Conservation (phyloP, 2,329 filamentous ascomycete species). For the Lachnellula subtilissima region DNA sequence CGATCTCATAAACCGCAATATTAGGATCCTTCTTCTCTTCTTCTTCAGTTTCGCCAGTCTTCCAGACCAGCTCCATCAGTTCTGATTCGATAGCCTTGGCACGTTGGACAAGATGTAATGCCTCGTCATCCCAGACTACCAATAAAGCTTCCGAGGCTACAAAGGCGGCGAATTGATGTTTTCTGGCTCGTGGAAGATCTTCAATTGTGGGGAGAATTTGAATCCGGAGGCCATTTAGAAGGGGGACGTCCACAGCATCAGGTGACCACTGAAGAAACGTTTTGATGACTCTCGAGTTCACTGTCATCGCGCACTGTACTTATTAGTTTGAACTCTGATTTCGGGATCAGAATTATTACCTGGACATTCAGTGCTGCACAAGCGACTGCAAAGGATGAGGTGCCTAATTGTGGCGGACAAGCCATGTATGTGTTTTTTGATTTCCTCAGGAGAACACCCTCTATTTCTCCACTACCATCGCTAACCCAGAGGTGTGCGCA, state of each 20-base stretch:
- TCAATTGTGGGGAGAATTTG: conserved; percentile 70
- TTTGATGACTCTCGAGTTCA: conserved; percentile 75
- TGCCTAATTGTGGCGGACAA: conserved; percentile 60
- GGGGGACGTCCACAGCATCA: conserved; percentile 67
- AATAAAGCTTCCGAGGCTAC: conserved; percentile 66
- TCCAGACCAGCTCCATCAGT: conserved; percentile 74
- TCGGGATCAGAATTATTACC: conserved; percentile 38
- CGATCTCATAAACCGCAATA: conserved; percentile 52
- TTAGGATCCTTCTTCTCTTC: conserved; percentile 48
- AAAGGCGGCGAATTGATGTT: conserved; percentile 78
- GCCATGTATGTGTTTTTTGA: conserved; percentile 65
- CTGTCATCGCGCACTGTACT: conserved; percentile 67
- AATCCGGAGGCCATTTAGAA: conserved; percentile 71
- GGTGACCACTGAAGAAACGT: conserved; percentile 70
- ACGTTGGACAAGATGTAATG: conserved; percentile 62
- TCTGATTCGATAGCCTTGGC: conserved; percentile 71
- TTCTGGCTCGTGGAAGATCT: conserved; percentile 65
- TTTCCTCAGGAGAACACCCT: conserved; percentile 70
- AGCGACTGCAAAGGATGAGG: conserved; percentile 59
- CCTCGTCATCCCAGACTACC: conserved; percentile 79
- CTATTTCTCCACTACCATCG: conserved; percentile 61
- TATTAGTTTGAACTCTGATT: conserved; percentile 13
- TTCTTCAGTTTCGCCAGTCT: conserved; percentile 49
- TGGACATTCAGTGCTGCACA: conserved; percentile 68
- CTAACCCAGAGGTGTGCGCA: conserved; percentile 70